Conservation (phyloP, 768 basidiomycete genomes). For the Boletus eberwhitei region DNA sequence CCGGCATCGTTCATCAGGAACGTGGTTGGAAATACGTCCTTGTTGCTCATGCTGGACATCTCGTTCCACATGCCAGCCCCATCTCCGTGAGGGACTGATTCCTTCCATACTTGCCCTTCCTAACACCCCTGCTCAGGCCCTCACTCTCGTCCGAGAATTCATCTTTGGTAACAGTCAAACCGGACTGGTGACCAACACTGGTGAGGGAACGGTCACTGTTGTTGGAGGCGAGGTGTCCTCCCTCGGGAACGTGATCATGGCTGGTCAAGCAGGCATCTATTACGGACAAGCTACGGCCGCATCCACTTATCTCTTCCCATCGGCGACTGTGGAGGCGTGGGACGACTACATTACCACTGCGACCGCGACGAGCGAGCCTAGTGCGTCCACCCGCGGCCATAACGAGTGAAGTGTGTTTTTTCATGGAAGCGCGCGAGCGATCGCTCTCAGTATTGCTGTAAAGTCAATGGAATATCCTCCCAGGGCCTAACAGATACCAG, state of each 20-base stretch:
- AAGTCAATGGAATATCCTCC: background rate
- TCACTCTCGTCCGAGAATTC: constrained; percentile 36
- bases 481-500: background rate
- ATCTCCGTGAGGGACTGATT: constrained; percentile 38
- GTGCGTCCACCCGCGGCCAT: background rate
- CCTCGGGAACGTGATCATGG: constrained; percentile 46
- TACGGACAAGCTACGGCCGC: constrained; percentile 46
- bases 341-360: constrained; percentile 45
- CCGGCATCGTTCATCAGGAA: constrained; percentile 71
- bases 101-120: background rate
- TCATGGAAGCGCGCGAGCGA: background rate
- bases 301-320: constrained; percentile 53
- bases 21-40: constrained; percentile 31
- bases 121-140: constrained; percentile 39
- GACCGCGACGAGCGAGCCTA: constrained; percentile 4
- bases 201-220: constrained; percentile 28
- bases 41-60: constrained; percentile 38
- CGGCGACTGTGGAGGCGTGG: constrained; percentile 58
- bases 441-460: background rate
- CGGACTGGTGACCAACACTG: constrained; percentile 45
- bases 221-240: constrained; percentile 49
- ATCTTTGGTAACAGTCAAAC: constrained; percentile 55
- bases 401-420: background rate
- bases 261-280: constrained; percentile 54
- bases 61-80: constrained; percentile 33